Evolutionary conservation across 441 rosid species (phyloP), one percentile per base, ranked within the genome.

Genomic region (Populus tomentosa): DNA sequence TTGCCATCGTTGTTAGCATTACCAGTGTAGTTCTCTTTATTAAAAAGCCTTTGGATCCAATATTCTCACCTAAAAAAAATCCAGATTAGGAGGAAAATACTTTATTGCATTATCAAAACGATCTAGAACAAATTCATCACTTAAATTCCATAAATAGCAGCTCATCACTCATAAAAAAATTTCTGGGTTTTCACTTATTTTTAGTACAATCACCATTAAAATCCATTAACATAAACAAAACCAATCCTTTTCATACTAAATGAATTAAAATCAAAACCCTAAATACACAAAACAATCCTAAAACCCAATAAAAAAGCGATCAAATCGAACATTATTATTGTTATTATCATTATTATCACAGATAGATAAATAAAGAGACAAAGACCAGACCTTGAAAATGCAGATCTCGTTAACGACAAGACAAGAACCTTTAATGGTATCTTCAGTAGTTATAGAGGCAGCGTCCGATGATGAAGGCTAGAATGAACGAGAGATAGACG

Each of bases 401-500:
- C 98, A 97, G 82, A 89, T 92, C 87, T 95, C 97, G 78, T 85
- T 94, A 26, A 92, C 97, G 64, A 94, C 95, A 71, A 95, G 95
- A 69, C 99, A 95, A 53, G 98, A 87, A 67, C 98, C 97, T 81
- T 97, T 82, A 67, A 80, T 33, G 74, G 94, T 85, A 71, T 94
- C 99, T 3, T 95, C 99, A 0, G 93, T 94, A 28, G 92, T 85
- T 97, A 92, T 91, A 30, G 97, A 84, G 0, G 93, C 85, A 5
- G 7, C 7, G 35, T 5, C 35, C 6, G 35, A 33, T 33, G 35
- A 33, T 33, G 35, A 33, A 33, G 35, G 35, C 35, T 33, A 33
- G 35, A 33, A 33, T 5, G 35, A 33, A 33, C 35, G 35, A 33
- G 35, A 33, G 7, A 33, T 33, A 33, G 6, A 33, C 35, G 35